Evolutionary conservation across 306 rosid genomes (phyloP).

Genomic region (Vigna unguiculata): DNA sequence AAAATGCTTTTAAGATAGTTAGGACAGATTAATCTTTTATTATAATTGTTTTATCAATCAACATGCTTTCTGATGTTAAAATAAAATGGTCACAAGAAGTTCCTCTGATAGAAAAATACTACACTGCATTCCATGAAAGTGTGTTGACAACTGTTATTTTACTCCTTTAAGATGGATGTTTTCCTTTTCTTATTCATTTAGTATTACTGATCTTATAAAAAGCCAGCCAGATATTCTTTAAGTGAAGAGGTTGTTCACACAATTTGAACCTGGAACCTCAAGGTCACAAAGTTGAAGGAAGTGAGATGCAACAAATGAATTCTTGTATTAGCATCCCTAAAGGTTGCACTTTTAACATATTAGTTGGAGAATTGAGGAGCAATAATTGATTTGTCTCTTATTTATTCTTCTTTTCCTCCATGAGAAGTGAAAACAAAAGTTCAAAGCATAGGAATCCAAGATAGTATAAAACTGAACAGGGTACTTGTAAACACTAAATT

Average conservation of each 20-base stretch:
- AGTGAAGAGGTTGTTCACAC: not conserved
- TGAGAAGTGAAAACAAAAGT: slow-evolving; percentile 8
- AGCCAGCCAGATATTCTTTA: not conserved
- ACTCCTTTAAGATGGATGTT: slow-evolving; percentile 10
- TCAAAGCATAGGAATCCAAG: slow-evolving; percentile 11
- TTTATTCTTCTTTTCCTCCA: not conserved
- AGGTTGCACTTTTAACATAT: slow-evolving; percentile 5
- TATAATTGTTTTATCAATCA: slow-evolving; percentile 19
- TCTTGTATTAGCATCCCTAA: slow-evolving; percentile 18
- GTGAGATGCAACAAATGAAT: slow-evolving; percentile 28
- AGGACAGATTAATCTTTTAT: slow-evolving; percentile 22
- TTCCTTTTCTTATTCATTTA: slow-evolving; percentile 21
- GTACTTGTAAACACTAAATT: slow-evolving; percentile 14
- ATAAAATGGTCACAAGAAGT: slow-evolving; percentile 19
- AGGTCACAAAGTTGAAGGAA: slow-evolving; percentile 5
- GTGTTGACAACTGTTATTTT: slow-evolving; percentile 18
- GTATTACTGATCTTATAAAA: slow-evolving; percentile 11
- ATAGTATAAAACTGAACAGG: slow-evolving; percentile 18
- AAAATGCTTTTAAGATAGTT: slow-evolving; percentile 9
- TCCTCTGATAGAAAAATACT: slow-evolving; percentile 27
- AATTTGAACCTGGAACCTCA: not conserved
- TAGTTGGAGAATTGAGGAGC: slow-evolving; percentile 19
- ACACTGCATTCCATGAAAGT: slow-evolving; percentile 1
- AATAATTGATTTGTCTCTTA: not conserved
- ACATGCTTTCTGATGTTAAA: slow-evolving; percentile 14